phyloP scores from a whole-genome alignment of 2,329 filamentous ascomycete species.

The Neonectria neomacrospora region DNA sequence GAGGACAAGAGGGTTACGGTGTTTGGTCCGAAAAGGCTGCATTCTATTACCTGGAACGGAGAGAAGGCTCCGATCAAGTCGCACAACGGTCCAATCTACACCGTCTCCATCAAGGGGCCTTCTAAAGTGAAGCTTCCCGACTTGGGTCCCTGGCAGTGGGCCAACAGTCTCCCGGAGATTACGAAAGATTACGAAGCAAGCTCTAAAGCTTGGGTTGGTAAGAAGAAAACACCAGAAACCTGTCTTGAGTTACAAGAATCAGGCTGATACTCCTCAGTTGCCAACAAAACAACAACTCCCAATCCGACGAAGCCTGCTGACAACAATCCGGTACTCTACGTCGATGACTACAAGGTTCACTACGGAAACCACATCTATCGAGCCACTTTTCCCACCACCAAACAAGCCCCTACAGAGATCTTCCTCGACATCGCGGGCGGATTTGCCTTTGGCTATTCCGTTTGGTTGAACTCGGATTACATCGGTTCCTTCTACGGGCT shows the following conservation, averaged over 20 bases:
- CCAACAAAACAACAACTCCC: slow-evolving; percentile 60
- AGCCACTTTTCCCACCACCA: slow-evolving; percentile 58
- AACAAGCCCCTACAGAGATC: slow-evolving; percentile 53
- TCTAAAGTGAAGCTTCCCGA: slow-evolving; percentile 51
- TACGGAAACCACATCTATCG: slow-evolving; percentile 65
- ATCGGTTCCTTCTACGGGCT: slow-evolving; percentile 66
- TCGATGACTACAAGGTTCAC: slow-evolving; percentile 67
- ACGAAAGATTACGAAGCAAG: slow-evolving; percentile 55
- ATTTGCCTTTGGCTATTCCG: slow-evolving; percentile 66
- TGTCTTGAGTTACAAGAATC: neutral
- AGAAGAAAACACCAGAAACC: neutral
- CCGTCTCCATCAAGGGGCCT: slow-evolving; percentile 43
- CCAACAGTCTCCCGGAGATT: slow-evolving; percentile 62
- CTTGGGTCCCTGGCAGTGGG: slow-evolving; percentile 58
- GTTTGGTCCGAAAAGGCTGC: slow-evolving; percentile 58
- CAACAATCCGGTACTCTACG: slow-evolving; percentile 66
- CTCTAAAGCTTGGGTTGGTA: slow-evolving; percentile 56
- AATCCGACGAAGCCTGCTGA: slow-evolving; percentile 59
- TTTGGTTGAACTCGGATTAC: slow-evolving; percentile 67
- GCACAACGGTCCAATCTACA: slow-evolving; percentile 43
- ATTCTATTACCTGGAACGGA: slow-evolving; percentile 64
- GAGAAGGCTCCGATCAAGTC: slow-evolving; percentile 47
- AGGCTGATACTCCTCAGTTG: slow-evolving; percentile 41
- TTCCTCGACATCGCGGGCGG: slow-evolving; percentile 65
- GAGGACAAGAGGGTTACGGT: slow-evolving; percentile 56